Percentiles rank a stretch among this genome's conserved stretches.
phyloP scores from a whole-genome alignment of 139 green algal species.

The Chlamydomonas asymmetrica region DNA sequence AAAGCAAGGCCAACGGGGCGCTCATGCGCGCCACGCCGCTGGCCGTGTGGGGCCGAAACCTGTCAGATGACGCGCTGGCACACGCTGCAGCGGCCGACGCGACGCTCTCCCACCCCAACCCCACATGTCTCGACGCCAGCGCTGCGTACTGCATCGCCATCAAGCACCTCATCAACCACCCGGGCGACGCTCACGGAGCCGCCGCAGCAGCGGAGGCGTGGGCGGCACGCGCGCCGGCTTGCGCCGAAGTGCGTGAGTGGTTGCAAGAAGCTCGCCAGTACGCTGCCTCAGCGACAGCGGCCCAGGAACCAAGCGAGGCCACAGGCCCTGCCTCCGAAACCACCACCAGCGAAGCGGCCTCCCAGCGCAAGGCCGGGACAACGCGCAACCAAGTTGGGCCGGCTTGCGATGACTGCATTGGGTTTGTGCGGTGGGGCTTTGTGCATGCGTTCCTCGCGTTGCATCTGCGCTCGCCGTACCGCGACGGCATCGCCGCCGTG shows the following conservation, averaged over 20 bases:
- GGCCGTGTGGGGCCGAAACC: constrained; percentile 46
- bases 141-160: constrained; percentile 54
- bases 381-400: neutral
- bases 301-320: no score
- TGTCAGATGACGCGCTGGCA: constrained; percentile 13
- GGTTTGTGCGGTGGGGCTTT: constrained; percentile 50
- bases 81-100: constrained; percentile 20
- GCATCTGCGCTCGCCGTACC: constrained; percentile 2
- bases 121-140: constrained; percentile 38
- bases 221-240: constrained; percentile 15
- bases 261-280: neutral
- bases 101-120: constrained; percentile 44
- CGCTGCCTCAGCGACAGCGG: no score
- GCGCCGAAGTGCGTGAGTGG: constrained; percentile 1
- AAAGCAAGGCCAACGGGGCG: constrained; percentile 25
- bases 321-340: neutral
- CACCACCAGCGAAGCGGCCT: neutral
- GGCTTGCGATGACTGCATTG: constrained; percentile 2
- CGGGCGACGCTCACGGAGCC: constrained; percentile 35
- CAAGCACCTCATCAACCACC: constrained; percentile 39
- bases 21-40: constrained; percentile 45
- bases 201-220: constrained; percentile 30
- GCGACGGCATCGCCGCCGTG: constrained; percentile 28
- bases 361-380: no score
- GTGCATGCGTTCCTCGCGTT: constrained; percentile 42